A percentile compares a stretch with the other conserved stretches of the same genome.
These are phyloP conservation scores for Colletotrichum paranaense DNA, from an alignment of 2,329 filamentous ascomycete genomes.

Conservation along the genomic window DNA sequence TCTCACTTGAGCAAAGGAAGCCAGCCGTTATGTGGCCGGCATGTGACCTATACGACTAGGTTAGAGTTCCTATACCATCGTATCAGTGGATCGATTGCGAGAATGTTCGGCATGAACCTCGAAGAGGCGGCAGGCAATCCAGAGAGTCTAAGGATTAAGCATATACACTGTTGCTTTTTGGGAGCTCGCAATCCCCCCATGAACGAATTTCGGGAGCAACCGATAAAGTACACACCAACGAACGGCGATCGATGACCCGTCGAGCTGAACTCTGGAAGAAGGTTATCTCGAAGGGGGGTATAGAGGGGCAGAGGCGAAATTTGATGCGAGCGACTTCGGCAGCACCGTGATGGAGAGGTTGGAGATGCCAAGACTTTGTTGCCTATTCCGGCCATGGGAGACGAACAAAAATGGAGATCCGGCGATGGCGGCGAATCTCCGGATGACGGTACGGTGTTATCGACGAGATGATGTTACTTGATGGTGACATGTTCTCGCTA, in stretches of 20 bases:
- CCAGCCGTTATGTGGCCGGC: background rate
- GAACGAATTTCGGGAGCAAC: background rate
- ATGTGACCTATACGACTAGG: background rate
- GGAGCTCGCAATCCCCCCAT: background rate
- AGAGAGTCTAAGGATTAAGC: background rate
- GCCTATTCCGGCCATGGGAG: background rate
- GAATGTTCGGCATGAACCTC: background rate
- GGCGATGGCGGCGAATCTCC: background rate
- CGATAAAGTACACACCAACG: background rate
- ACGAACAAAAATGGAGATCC: background rate
- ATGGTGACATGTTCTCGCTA: background rate
- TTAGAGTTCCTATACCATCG: background rate
- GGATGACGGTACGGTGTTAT: background rate
- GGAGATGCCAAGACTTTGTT: conserved; percentile 16
- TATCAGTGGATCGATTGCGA: background rate
- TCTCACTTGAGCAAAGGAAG: background rate
- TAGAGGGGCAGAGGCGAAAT: background rate
- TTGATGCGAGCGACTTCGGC: conserved; percentile 17
- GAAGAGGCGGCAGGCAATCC: background rate
- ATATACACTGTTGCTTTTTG: background rate
- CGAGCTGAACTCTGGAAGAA: background rate
- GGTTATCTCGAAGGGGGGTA: background rate
- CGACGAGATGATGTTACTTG: background rate
- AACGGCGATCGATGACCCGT: background rate
- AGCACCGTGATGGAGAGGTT: background rate